phyloP scores from a whole-genome alignment of 768 basidiomycete species.

The Mycena vitilis region DNA sequence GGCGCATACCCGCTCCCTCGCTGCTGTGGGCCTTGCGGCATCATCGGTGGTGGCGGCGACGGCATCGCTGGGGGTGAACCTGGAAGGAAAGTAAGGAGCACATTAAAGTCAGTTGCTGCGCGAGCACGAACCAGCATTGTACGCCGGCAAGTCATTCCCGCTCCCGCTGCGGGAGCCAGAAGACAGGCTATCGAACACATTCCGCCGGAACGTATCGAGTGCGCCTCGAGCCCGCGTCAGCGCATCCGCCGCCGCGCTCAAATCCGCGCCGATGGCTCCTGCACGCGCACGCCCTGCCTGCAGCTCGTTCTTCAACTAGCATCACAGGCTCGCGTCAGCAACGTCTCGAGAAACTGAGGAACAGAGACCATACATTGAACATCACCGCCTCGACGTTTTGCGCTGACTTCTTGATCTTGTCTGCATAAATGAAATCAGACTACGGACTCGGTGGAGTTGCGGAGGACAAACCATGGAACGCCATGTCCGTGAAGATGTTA shows the following conservation, averaged over 20 bases:
- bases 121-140: constrained; percentile 11
- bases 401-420: constrained; percentile 51
- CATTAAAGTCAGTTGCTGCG: no score
- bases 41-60: background rate
- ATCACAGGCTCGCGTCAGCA: background rate
- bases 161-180: background rate
- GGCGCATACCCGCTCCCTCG: background rate
- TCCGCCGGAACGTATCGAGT: constrained; percentile 32
- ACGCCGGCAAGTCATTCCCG: background rate
- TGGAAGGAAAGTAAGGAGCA: no score
- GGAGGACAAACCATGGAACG: constrained; percentile 51
- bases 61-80: background rate
- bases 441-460: background rate
- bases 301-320: background rate
- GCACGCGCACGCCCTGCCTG: constrained; percentile 18
- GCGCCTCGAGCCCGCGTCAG: constrained; percentile 30
- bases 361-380: constrained; percentile 6
- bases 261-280: constrained; percentile 31
- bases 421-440: constrained; percentile 39
- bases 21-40: background rate
- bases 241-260: constrained; percentile 35
- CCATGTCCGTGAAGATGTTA: constrained; percentile 56
- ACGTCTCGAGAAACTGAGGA: no score
- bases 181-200: constrained; percentile 22
- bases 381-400: constrained; percentile 51